These are phyloP conservation scores for Plasmodium vinckei DNA, from an alignment of 169 alveolate genomes.

Conservation along the genomic window DNA sequence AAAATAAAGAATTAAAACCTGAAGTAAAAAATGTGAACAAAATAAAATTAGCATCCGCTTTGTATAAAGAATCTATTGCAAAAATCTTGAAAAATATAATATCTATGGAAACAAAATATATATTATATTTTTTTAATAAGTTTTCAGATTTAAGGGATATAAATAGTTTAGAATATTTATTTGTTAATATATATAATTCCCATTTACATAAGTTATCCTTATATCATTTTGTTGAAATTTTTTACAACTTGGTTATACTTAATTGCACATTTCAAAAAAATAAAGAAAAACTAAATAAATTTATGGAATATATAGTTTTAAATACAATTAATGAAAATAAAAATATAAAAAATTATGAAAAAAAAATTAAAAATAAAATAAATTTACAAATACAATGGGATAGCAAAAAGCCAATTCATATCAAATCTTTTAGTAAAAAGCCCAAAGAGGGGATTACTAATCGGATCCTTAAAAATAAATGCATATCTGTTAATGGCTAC, in stretches of 20 bases:
- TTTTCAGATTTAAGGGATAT: constrained; percentile 44
- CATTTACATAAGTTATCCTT: constrained; percentile 27
- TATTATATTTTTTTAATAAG: constrained; percentile 39
- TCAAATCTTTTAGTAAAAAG: neutral
- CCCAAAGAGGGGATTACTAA: neutral
- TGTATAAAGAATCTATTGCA: constrained; percentile 36
- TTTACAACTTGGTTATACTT: constrained; percentile 20
- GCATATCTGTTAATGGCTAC: neutral
- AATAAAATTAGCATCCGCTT: constrained; percentile 21
- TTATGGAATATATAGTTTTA: constrained; percentile 20
- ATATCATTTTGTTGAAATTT: constrained; percentile 20
- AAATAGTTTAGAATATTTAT: constrained; percentile 16
- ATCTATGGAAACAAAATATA: constrained; percentile 9
- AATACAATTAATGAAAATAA: constrained; percentile 31
- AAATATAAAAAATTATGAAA: constrained; percentile 30
- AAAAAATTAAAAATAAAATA: constrained; percentile 15
- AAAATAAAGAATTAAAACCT: constrained; percentile 6
- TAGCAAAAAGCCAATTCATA: constrained; percentile 18
- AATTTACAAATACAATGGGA: neutral
- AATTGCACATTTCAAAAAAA: constrained; percentile 24
- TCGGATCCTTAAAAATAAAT: neutral
- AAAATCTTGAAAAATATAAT: constrained; percentile 25
- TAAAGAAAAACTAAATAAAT: constrained; percentile 4
- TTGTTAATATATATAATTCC: constrained; percentile 9
- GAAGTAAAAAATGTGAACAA: constrained; percentile 18